A percentile compares a stretch with the other conserved stretches of the same genome.
phyloP scores from a whole-genome alignment of 1,284 basidiomycete genomes.

The Cystobasidium sp. region DNA sequence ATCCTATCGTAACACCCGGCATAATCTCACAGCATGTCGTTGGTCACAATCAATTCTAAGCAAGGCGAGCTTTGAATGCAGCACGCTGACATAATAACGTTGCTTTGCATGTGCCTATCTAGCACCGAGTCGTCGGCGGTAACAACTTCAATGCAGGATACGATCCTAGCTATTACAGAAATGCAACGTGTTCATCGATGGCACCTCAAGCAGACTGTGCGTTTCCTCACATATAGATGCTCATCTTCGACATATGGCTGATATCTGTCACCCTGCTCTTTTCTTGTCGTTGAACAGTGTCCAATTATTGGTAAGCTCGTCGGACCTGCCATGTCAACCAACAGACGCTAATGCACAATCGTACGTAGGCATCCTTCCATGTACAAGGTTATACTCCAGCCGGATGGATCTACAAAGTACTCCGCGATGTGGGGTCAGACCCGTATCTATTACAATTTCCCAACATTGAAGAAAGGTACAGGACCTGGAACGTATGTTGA shows the following conservation, averaged over 20 bases:
- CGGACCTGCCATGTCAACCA: too few species aligned
- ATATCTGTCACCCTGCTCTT: too few species aligned
- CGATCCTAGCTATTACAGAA: constrained; percentile 5
- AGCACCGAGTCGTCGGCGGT: constrained; percentile 41
- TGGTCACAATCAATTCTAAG: background rate
- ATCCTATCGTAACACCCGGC: constrained; percentile 35
- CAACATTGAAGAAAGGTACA: constrained; percentile 24
- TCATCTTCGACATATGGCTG: too few species aligned
- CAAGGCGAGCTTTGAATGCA: background rate
- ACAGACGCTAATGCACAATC: background rate
- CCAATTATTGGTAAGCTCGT: too few species aligned
- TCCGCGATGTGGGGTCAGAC: constrained; percentile 38
- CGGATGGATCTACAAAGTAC: constrained; percentile 26
- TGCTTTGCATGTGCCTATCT: background rate
- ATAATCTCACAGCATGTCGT: constrained; percentile 39
- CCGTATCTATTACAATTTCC: constrained; percentile 42
- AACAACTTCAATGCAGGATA: constrained; percentile 36
- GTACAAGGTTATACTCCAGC: constrained; percentile 32
- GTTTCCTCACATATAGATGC: too few species aligned
- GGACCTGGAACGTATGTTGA: constrained; percentile 38
- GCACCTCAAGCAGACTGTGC: constrained; percentile 36
- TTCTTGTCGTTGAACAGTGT: too few species aligned
- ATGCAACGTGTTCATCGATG: constrained; percentile 20
- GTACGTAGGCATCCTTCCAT: constrained; percentile 30
- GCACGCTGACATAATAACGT: background rate